Evolutionary conservation across 768 basidiomycete species (phyloP).

Genomic region (Panaeolus papilionaceus): DNA sequence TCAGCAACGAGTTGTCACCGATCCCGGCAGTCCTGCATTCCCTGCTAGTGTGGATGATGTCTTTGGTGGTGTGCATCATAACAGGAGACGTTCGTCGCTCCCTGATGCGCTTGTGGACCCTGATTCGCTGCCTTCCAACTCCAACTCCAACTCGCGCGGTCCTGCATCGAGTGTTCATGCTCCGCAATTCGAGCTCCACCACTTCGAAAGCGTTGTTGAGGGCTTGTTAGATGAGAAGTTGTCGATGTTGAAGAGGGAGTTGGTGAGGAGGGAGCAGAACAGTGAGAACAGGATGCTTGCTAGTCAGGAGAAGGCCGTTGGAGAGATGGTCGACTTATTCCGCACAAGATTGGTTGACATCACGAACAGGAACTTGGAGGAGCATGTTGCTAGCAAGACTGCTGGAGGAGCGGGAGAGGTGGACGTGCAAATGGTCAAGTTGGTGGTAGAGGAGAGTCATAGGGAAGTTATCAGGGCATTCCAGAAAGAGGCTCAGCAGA

Average conservation of each 20-base stretch:
- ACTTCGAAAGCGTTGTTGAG: slow-evolving; percentile 66
- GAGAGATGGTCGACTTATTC: slow-evolving; percentile 72
- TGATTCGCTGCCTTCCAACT: slow-evolving; percentile 46
- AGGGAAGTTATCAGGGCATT: slow-evolving; percentile 62
- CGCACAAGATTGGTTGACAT: slow-evolving; percentile 71
- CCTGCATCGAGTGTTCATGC: slow-evolving; percentile 23
- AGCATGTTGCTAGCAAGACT: slow-evolving; percentile 64
- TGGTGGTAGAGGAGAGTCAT: slow-evolving; percentile 71
- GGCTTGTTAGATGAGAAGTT: slow-evolving; percentile 76
- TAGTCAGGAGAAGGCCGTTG: slow-evolving; percentile 65
- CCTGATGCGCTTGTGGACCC: slow-evolving; percentile 59
- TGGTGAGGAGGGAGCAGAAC: slow-evolving; percentile 34
- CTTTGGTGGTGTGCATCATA: slow-evolving; percentile 42
- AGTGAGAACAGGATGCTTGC: slow-evolving; percentile 40
- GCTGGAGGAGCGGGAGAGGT: slow-evolving; percentile 55
- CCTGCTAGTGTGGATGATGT: slow-evolving; percentile 41
- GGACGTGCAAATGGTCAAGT: slow-evolving; percentile 78
- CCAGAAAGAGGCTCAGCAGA: slow-evolving; percentile 62
- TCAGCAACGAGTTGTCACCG: slow-evolving; percentile 54
- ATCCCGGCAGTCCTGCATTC: slow-evolving; percentile 47
- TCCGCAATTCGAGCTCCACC: slow-evolving; percentile 57
- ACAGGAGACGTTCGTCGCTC: slow-evolving; percentile 61
- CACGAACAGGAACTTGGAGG: slow-evolving; percentile 60
- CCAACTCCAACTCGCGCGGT: slow-evolving; percentile 41
- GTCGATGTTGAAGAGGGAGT: slow-evolving; percentile 50